Evolutionary conservation across 2,329 filamentous ascomycete species (phyloP).

Genomic region (Thelonectria olida): DNA sequence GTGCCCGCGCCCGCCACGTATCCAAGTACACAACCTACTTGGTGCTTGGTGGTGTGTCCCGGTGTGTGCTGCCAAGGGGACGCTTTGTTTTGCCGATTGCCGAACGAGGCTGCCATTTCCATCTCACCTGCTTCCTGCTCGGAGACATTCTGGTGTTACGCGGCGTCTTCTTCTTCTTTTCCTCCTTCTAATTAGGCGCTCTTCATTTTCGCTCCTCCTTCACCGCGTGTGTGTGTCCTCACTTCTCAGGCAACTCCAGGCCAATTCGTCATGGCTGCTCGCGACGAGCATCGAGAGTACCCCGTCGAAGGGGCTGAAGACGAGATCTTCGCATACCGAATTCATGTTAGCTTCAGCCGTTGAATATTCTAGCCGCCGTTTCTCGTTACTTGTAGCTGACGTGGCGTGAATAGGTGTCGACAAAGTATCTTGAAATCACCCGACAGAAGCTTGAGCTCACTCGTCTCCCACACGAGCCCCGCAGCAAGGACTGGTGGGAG

Average conservation of each 20-base stretch:
- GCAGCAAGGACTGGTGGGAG: conserved; percentile 63
- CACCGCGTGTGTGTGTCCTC: no score
- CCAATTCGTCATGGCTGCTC: conserved; percentile 15
- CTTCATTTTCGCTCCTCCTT: not conserved
- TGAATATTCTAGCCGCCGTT: not conserved
- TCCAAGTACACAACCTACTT: conserved; percentile 29
- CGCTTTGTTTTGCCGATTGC: conserved; percentile 16
- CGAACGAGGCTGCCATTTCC: conserved; percentile 10
- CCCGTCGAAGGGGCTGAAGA: conserved; percentile 43
- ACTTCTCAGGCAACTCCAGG: conserved; percentile 12
- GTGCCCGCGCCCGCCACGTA: conserved; percentile 19
- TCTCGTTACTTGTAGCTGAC: conserved; percentile 38
- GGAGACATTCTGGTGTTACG: not conserved
- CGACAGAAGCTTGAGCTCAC: conserved; percentile 73
- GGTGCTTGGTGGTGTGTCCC: conserved; percentile 16
- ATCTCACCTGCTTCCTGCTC: conserved; percentile 5
- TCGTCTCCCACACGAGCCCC: conserved; percentile 68
- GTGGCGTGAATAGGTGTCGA: conserved; percentile 62
- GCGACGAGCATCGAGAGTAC: conserved; percentile 28
- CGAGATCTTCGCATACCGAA: conserved; percentile 63
- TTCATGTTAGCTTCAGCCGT: conserved; percentile 59
- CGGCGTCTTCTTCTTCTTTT: not conserved
- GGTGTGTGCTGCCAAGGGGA: not conserved
- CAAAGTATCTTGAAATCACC: conserved; percentile 73
- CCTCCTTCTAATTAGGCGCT: not conserved